Evolutionary conservation across 441 rosid genomes (phyloP).

Genomic region (Pelargonium citronellum): DNA sequence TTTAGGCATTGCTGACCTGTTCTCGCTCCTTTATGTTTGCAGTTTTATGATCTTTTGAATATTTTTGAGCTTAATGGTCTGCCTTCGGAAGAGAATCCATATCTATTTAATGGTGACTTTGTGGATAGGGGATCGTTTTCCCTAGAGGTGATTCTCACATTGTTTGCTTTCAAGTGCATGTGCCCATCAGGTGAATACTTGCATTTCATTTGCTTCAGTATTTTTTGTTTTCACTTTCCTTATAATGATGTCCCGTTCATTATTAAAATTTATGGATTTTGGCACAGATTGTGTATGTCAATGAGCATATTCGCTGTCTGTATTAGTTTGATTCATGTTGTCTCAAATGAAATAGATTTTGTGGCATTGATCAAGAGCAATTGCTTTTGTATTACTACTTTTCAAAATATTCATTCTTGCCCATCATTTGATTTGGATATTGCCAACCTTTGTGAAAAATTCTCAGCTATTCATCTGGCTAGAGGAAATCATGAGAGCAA

Average conservation of each 20-base stretch:
- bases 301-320: background rate
- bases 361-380: background rate
- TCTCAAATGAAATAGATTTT: background rate
- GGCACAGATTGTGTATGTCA: background rate
- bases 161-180: slow-evolving; percentile 95
- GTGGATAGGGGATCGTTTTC: slow-evolving; percentile 98
- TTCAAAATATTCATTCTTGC: background rate
- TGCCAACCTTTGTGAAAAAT: slow-evolving; percentile 12
- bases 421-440: background rate
- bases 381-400: background rate
- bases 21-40: slow-evolving; percentile 35
- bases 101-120: slow-evolving; percentile 92
- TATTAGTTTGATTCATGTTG: background rate
- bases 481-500: slow-evolving; percentile 99
- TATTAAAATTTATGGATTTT: background rate
- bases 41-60: slow-evolving; percentile 89
- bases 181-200: slow-evolving; percentile 63
- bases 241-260: background rate
- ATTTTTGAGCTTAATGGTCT: slow-evolving; percentile 94
- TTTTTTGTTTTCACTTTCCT: background rate
- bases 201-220: background rate
- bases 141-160: slow-evolving; percentile 83
- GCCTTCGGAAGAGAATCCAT: slow-evolving; percentile 93
- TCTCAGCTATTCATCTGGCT: slow-evolving; percentile 79
- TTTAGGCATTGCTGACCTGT: slow-evolving; percentile 10